Conservation (phyloP, 2,329 filamentous ascomycete genomes). For the Xylaria sp. region DNA sequence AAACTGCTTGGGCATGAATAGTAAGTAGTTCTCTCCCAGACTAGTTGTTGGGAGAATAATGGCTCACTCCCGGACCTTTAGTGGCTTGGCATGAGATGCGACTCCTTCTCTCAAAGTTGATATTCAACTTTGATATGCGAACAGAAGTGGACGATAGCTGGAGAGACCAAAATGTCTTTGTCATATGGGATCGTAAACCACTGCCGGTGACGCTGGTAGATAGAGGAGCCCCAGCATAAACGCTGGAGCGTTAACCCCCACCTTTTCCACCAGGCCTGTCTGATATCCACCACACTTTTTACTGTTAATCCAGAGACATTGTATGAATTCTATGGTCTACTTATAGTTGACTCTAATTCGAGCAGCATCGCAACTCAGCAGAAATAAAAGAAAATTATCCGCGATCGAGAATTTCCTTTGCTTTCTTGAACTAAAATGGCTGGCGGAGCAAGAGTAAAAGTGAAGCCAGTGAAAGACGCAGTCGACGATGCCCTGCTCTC, state of each 20-base stretch:
- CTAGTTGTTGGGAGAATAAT: not conserved
- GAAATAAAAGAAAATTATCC: not conserved
- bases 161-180: slow-evolving; percentile 36
- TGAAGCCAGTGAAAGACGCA: not conserved
- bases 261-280: not conserved
- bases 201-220: slow-evolving; percentile 26
- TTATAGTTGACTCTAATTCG: not conserved
- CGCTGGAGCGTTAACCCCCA: not conserved
- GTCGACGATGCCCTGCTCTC: not conserved
- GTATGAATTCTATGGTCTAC: not conserved
- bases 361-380: not conserved
- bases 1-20: slow-evolving; percentile 43
- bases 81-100: slow-evolving; percentile 42
- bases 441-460: not conserved
- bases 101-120: slow-evolving; percentile 32
- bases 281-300: not conserved
- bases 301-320: not conserved
- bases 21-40: slow-evolving; percentile 14
- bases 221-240: slow-evolving; percentile 19
- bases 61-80: slow-evolving; percentile 16
- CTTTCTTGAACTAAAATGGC: not conserved
- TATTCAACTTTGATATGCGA: slow-evolving; percentile 38
- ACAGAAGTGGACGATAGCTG: slow-evolving; percentile 33
- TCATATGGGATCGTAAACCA: slow-evolving; percentile 39
- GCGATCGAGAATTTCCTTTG: not conserved